These are phyloP conservation scores for Allium fistulosum DNA, from an alignment of 106 monocot genomes.

Conservation along the genomic window DNA sequence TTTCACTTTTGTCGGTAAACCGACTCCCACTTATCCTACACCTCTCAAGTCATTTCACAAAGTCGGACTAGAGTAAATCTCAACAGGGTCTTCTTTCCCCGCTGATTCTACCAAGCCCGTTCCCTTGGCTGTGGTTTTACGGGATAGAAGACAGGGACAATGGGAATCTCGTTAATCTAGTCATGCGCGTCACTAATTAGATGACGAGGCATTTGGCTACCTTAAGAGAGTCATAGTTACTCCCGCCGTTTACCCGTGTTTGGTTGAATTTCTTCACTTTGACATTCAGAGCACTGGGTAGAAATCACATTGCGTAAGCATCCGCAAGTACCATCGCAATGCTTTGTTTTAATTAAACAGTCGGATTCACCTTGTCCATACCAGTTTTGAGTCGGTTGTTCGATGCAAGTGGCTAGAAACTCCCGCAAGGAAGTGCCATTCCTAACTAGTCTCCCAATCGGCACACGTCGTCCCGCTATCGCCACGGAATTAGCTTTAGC, in stretches of 20 bases:
- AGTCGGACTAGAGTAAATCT: slow-evolving; percentile 23
- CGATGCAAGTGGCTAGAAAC: background rate
- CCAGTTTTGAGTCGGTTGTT: slow-evolving; percentile 25
- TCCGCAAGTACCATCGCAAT: slow-evolving; percentile 57
- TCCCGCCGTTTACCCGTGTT: slow-evolving; percentile 57
- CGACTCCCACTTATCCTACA: slow-evolving; percentile 21
- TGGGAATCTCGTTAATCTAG: slow-evolving; percentile 84
- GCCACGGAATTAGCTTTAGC: no score
- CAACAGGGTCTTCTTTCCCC: slow-evolving; percentile 37
- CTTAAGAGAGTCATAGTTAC: slow-evolving; percentile 75
- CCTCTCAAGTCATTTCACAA: slow-evolving; percentile 24
- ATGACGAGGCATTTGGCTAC: slow-evolving; percentile 70
- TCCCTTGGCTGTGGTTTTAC: slow-evolving; percentile 70
- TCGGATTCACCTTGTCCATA: slow-evolving; percentile 22
- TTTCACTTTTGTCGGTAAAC: background rate
- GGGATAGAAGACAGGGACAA: slow-evolving; percentile 72
- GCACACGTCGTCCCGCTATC: no score
- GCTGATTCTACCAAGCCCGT: slow-evolving; percentile 22
- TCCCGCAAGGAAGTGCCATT: no score
- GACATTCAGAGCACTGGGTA: slow-evolving; percentile 77
- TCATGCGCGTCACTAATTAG: slow-evolving; percentile 36
- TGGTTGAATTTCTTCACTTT: slow-evolving; percentile 83
- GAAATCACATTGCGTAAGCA: slow-evolving; percentile 79
- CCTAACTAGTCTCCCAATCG: no score
- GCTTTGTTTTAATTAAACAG: slow-evolving; percentile 69